These are phyloP conservation scores for Mantamonas sphyraenae DNA, from an alignment of 78 protist genomes.

Conservation along the genomic window DNA sequence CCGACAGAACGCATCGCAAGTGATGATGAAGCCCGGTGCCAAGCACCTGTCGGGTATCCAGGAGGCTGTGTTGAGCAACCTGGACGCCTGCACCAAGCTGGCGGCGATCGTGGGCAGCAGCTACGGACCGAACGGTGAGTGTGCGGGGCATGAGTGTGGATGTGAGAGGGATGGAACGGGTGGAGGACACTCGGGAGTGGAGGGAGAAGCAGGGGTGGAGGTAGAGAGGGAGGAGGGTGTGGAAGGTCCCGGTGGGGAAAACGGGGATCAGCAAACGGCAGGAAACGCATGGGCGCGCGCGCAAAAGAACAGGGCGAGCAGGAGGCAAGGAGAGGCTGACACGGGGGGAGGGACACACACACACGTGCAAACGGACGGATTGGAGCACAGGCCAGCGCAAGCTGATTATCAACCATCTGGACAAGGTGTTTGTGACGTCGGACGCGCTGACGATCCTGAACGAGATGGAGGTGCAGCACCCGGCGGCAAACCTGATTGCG, in stretches of 20 bases:
- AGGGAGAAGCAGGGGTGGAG: no score
- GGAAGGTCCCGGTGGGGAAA: no score
- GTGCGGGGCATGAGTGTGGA: neutral
- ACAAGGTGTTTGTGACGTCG: slow-evolving; percentile 94
- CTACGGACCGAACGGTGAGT: slow-evolving; percentile 95
- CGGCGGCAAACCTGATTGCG: slow-evolving; percentile 97
- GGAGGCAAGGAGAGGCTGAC: no score
- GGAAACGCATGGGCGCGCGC: no score
- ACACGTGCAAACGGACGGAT: neutral
- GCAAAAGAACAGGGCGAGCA: no score
- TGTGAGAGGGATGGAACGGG: no score
- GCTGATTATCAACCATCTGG: slow-evolving; percentile 94
- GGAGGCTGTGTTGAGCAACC: slow-evolving; percentile 90
- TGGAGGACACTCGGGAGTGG: no score
- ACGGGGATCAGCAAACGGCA: no score
- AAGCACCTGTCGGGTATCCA: slow-evolving; percentile 74
- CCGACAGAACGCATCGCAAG: slow-evolving; percentile 1
- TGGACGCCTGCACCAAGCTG: slow-evolving; percentile 88
- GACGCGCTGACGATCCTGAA: slow-evolving; percentile 96
- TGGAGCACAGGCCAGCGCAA: slow-evolving; percentile 80
- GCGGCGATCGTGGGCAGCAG: slow-evolving; percentile 83
- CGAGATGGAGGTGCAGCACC: slow-evolving; percentile 93
- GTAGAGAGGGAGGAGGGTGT: no score
- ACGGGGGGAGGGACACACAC: neutral
- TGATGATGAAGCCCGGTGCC: slow-evolving; percentile 64